Conservation (phyloP, 805 yeast species). For the Dipodascus geniculatus region DNA sequence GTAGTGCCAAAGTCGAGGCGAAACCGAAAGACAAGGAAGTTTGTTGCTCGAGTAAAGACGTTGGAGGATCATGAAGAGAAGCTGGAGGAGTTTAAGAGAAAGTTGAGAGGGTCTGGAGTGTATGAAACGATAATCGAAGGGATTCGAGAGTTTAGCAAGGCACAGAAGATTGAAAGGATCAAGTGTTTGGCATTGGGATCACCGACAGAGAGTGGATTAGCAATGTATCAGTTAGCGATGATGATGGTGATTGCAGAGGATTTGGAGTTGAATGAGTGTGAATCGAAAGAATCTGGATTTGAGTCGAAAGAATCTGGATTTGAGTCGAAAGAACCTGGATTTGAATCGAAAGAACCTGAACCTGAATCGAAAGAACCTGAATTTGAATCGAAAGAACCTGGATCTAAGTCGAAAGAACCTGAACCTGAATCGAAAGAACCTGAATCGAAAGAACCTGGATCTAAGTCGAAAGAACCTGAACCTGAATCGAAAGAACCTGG, state of each 20-base stretch:
- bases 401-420: not conserved
- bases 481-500: too few species aligned
- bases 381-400: not conserved
- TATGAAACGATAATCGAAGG: slow-evolving; percentile 1
- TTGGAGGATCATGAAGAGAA: slow-evolving; percentile 10
- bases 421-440: not conserved
- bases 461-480: too few species aligned
- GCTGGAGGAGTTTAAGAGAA: slow-evolving; percentile 5
- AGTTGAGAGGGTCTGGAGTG: slow-evolving; percentile 8
- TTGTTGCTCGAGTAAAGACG: slow-evolving; percentile 12
- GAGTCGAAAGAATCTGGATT: slow-evolving; percentile 33
- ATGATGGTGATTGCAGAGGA: slow-evolving; percentile 31
- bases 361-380: not conserved
- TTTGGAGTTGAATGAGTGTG: slow-evolving; percentile 10
- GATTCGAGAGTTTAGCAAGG: slow-evolving; percentile 1
- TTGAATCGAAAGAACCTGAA: not conserved
- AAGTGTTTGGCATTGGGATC: slow-evolving; percentile 67
- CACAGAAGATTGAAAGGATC: slow-evolving; percentile 21
- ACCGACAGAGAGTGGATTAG: slow-evolving; percentile 38
- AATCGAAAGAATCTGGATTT: slow-evolving; percentile 57
- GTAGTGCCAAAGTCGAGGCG: slow-evolving; percentile 4
- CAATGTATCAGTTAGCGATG: slow-evolving; percentile 56
- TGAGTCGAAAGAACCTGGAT: slow-evolving; percentile 13
- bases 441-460: too few species aligned
- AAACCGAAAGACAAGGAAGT: slow-evolving; percentile 5